These are phyloP conservation scores for Chenopodium suecicum DNA, from an alignment of 148 eudicot species.

Conservation along the genomic window DNA sequence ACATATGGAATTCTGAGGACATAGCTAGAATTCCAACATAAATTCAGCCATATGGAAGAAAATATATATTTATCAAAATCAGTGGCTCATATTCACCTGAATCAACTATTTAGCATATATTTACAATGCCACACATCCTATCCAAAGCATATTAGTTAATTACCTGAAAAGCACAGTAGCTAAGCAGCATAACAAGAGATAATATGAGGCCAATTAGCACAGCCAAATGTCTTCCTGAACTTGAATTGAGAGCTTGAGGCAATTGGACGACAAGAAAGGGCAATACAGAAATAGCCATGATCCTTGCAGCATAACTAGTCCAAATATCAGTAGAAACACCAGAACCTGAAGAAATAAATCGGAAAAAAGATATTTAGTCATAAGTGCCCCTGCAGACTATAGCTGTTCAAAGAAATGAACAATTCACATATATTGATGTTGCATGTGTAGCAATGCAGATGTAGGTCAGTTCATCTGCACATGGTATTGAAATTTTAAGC, in stretches of 20 bases:
- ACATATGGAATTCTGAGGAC: not conserved
- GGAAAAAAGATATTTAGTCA: not conserved
- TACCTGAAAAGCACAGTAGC: slow-evolving; percentile 89
- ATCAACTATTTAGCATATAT: not conserved
- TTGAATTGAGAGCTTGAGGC: slow-evolving; percentile 60
- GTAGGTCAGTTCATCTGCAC: not conserved
- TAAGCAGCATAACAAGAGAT: slow-evolving; percentile 46
- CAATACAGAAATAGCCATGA: slow-evolving; percentile 69
- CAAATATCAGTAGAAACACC: slow-evolving; percentile 87
- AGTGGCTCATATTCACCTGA: not conserved
- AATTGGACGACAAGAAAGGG: slow-evolving; percentile 80
- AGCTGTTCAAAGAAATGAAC: not conserved
- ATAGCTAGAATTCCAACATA: not conserved
- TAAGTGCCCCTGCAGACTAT: not conserved
- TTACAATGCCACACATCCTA: not conserved
- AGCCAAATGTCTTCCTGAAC: slow-evolving; percentile 56
- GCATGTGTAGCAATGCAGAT: not conserved
- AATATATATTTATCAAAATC: not conserved
- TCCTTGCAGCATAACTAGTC: slow-evolving; percentile 85
- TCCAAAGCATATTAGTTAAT: not conserved
- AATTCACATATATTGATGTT: not conserved
- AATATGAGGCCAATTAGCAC: slow-evolving; percentile 59
- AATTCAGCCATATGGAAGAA: not conserved
- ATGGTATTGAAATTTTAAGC: not conserved
- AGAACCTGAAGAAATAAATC: slow-evolving; percentile 44